These are phyloP conservation scores for Byssochlamys sp. DNA, from an alignment of 2,329 filamentous ascomycete species.

Conservation along the genomic window DNA sequence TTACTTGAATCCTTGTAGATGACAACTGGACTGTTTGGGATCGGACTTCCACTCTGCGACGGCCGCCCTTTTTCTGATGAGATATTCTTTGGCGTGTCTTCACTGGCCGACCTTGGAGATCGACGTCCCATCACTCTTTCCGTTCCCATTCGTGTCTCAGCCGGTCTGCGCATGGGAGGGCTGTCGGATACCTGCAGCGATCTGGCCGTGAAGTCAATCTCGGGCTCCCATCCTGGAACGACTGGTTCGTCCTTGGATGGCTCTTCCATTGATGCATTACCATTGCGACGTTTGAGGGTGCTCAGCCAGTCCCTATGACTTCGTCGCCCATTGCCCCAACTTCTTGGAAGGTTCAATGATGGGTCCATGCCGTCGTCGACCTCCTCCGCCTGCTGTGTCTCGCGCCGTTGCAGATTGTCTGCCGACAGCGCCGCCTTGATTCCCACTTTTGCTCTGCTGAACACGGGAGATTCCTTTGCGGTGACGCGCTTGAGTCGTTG, in stretches of 20 bases:
- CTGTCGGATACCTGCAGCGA: constrained; percentile 23
- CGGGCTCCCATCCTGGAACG: constrained; percentile 14
- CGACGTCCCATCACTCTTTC: background rate
- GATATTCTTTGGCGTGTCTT: constrained; percentile 12
- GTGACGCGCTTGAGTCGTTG: constrained; percentile 31
- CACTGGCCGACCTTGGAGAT: constrained; percentile 2
- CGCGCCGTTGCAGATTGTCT: constrained; percentile 29
- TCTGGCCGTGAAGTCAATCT: constrained; percentile 18
- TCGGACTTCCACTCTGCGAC: constrained; percentile 16
- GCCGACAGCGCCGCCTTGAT: constrained; percentile 20
- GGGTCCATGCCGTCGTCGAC: constrained; percentile 17
- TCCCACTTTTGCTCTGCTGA: constrained; percentile 30
- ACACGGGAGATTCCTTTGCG: constrained; percentile 28
- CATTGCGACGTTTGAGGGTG: constrained; percentile 18
- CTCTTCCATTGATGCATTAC: constrained; percentile 11
- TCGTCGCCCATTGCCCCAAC: constrained; percentile 27
- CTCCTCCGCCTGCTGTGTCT: constrained; percentile 16
- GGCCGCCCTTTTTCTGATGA: constrained; percentile 7
- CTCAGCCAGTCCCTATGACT: constrained; percentile 27
- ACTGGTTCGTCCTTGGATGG: constrained; percentile 7
- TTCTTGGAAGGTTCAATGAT: constrained; percentile 27
- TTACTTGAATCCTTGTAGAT: constrained; percentile 25
- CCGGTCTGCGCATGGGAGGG: constrained; percentile 17
- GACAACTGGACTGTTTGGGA: constrained; percentile 30
- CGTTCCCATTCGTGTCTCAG: constrained; percentile 11